These are phyloP conservation scores for Komagataella kurtzmanii DNA, from an alignment of 805 yeast species.

Conservation along the genomic window DNA sequence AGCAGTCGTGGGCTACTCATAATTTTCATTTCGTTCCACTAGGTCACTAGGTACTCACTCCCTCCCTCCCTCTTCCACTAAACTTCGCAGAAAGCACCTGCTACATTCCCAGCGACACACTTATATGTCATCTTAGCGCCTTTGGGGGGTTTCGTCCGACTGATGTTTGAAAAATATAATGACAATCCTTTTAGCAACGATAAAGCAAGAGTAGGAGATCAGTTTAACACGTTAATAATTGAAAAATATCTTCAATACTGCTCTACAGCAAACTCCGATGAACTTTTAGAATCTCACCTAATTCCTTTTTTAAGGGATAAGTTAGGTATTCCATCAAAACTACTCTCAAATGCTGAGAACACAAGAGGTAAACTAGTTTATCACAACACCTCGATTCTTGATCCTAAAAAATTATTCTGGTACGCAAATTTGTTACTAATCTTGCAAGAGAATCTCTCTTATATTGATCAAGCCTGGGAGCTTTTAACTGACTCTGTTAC, in stretches of 20 bases:
- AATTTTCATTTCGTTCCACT: background rate
- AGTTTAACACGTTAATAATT: slow-evolving; percentile 16
- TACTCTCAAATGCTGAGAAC: slow-evolving; percentile 14
- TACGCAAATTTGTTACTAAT: slow-evolving; percentile 26
- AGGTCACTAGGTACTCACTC: no score
- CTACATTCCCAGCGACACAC: no score
- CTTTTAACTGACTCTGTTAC: slow-evolving; percentile 11
- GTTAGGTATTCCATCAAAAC: slow-evolving; percentile 14
- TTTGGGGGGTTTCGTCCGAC: slow-evolving; percentile 6
- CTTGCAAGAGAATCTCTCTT: slow-evolving; percentile 21
- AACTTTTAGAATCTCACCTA: slow-evolving; percentile 21
- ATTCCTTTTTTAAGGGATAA: slow-evolving; percentile 15
- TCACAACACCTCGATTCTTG: slow-evolving; percentile 29
- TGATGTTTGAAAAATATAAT: background rate
- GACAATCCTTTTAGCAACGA: slow-evolving; percentile 16
- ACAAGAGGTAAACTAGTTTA: slow-evolving; percentile 16
- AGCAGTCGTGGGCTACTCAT: background rate
- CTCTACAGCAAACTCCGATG: slow-evolving; percentile 19
- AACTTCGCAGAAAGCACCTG: no score
- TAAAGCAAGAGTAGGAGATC: slow-evolving; percentile 18
- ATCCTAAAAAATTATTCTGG: slow-evolving; percentile 29
- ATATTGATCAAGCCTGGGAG: slow-evolving; percentile 27
- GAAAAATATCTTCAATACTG: slow-evolving; percentile 27
- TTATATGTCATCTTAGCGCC: background rate
- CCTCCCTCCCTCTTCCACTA: no score